Evolutionary conservation across 306 rosid genomes (phyloP).

Genomic region (Vigna hirtella): DNA sequence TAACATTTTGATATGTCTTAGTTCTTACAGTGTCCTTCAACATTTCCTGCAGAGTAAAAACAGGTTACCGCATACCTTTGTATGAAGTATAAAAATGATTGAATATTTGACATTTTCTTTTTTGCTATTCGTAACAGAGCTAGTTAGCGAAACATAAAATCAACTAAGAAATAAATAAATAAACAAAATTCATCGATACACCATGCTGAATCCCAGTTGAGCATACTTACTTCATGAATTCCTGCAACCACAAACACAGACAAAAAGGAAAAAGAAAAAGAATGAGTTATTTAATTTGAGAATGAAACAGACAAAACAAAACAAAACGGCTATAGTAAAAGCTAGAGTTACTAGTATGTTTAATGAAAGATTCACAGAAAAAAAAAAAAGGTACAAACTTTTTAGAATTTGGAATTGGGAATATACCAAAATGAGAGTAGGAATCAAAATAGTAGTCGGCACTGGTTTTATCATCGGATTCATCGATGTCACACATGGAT

Average conservation of each 20-base stretch:
- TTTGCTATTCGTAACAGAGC: not conserved
- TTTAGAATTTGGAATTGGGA: not conserved
- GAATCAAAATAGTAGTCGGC: constrained; percentile 99
- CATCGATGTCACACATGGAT: constrained; percentile 76
- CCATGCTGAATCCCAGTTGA: constrained; percentile 38
- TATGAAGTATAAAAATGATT: not conserved
- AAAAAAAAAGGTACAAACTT: constrained; percentile 12
- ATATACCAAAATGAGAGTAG: constrained; percentile 94
- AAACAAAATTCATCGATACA: constrained; percentile 26
- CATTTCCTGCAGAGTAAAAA: constrained; percentile 79
- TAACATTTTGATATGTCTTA: constrained; percentile 92
- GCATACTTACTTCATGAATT: constrained; percentile 92
- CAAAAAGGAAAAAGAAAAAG: not conserved
- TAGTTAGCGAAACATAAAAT: constrained; percentile 5
- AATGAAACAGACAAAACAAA: not conserved
- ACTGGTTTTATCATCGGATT: constrained; percentile 82
- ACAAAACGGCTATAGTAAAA: not conserved
- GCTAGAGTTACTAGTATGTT: too few species aligned
- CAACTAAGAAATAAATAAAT: not conserved
- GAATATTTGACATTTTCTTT: not conserved
- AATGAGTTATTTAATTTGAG: not conserved
- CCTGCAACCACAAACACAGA: constrained; percentile 65
- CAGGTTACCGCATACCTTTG: constrained; percentile 11
- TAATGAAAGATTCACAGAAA: not conserved
- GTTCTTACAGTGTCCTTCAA: constrained; percentile 96